phyloP scores from a whole-genome alignment of 371 early-diverging fungal species.

The Sporodiniella umbellata region DNA sequence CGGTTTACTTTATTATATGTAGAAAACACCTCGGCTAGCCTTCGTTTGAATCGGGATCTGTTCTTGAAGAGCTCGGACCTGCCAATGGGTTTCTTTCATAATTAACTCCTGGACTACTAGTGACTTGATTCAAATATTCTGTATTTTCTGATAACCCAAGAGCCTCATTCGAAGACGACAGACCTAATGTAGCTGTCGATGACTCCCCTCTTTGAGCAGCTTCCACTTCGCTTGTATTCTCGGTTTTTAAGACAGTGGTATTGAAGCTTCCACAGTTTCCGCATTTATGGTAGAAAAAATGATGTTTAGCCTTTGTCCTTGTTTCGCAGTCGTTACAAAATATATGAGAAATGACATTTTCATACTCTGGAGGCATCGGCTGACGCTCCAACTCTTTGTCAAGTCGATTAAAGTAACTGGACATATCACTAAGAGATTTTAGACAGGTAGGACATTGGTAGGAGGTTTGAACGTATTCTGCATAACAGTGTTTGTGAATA shows the following conservation, averaged over 20 bases:
- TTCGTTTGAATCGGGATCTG: background rate
- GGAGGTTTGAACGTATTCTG: conserved; percentile 78
- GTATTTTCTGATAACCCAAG: background rate
- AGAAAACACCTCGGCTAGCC: background rate
- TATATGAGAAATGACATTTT: conserved; percentile 61
- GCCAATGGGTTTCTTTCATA: background rate
- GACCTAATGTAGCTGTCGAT: background rate
- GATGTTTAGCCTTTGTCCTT: conserved; percentile 77
- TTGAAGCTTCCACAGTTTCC: conserved; percentile 84
- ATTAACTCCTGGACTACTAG: background rate
- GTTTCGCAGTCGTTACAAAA: conserved; percentile 97
- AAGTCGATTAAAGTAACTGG: conserved; percentile 76
- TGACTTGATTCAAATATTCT: background rate
- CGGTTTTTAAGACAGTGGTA: conserved; percentile 80
- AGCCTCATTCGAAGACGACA: background rate
- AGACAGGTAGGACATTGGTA: conserved; percentile 97
- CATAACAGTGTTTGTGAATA: conserved; percentile 88
- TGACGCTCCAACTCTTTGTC: conserved; percentile 81
- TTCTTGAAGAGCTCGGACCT: background rate
- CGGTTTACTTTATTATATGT: background rate
- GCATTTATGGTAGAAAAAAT: conserved; percentile 97
- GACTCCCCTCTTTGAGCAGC: background rate
- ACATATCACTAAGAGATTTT: conserved; percentile 90
- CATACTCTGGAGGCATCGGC: conserved; percentile 91
- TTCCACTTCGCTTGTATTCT: conserved; percentile 20